Evolutionary conservation across 768 basidiomycete species (phyloP), one percentile per base, ranked within the genome.

Genomic region (Boletus reticuloceps): DNA sequence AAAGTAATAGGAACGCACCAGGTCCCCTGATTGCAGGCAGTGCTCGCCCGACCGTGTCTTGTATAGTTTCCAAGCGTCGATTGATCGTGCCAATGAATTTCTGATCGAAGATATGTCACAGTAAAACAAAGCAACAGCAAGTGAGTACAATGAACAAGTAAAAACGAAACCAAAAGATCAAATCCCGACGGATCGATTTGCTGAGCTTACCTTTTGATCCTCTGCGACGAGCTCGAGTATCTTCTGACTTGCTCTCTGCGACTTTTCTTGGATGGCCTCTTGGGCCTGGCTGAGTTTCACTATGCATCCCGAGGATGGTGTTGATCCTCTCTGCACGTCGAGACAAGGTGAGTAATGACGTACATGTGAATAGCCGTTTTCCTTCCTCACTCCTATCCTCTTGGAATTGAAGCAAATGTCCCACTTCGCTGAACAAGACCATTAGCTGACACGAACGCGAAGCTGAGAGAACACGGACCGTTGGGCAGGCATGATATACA

Each of bases 401-500:
- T 54, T 62, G 60, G 39, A 62, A 62, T 32, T 58, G 61, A 20
- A 62, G 56, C n/a, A 62, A 20, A 43, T 58, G 43, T 10, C 60
- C 61, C 17, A 62, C 61, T 44, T 58, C 50, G 10, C 61, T 62
- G 17, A 17, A 11, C 10, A 20, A 1, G 29, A 6, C 17, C 7
- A 7, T 56, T 6, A 43, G 46, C 22, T 6, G 13, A 31, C 4
- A 39, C 4, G 31, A 53, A 29, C 29, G 29, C 29, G 29, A 29
- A 29, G 29, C 29, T 29, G n/a, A 27, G 5, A 19, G 20, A 22
- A 51, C 31, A 8, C 60, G 7, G 10, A 60, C 62, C 61, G 58
- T 63, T 63, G 58, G 1, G 62, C 58, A 27, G 58, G 61, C 58
- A 63, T 63, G 47, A 63, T 63, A 29, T 56, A 63, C 38, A 54